Conservation (phyloP, 208 protist species). For the Trypanosoma platydactyli region DNA sequence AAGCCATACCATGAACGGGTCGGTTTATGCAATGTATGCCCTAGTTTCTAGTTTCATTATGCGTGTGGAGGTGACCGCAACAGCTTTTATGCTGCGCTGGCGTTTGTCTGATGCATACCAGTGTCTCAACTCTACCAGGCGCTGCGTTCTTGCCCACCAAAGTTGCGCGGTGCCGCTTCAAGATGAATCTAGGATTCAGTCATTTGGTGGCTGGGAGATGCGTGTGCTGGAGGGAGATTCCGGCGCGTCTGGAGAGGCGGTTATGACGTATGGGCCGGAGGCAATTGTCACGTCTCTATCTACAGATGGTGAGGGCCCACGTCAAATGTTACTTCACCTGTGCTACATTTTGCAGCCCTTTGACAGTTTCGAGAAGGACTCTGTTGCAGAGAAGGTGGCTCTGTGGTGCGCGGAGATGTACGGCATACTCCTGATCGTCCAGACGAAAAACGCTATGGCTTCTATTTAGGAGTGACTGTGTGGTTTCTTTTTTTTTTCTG, state of each 20-base stretch:
- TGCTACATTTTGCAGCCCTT: constrained; percentile 19
- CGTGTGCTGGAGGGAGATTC: background rate
- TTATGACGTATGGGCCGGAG: constrained; percentile 9
- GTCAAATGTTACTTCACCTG: constrained; percentile 8
- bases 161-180: background rate
- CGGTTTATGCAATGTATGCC: constrained; percentile 15
- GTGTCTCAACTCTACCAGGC: constrained; percentile 4
- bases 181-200: no score
- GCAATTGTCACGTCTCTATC: constrained; percentile 17
- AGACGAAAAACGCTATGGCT: constrained; percentile 12
- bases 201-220: constrained; percentile 8
- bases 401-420: constrained; percentile 29
- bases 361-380: constrained; percentile 11
- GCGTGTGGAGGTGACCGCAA: constrained; percentile 18
- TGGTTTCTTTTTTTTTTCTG: constrained; percentile 7
- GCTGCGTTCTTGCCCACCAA: background rate
- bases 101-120: constrained; percentile 15
- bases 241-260: background rate
- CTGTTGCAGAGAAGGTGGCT: constrained; percentile 4
- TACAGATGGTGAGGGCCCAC: background rate
- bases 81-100: constrained; percentile 15
- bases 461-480: background rate
- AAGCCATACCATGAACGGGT: background rate
- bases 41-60: constrained; percentile 14
- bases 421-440: constrained; percentile 23